A percentile compares a stretch with the other conserved stretches of the same genome.
Evolutionary conservation across 768 basidiomycete genomes (phyloP).

Genomic region (Podaxis sp.): DNA sequence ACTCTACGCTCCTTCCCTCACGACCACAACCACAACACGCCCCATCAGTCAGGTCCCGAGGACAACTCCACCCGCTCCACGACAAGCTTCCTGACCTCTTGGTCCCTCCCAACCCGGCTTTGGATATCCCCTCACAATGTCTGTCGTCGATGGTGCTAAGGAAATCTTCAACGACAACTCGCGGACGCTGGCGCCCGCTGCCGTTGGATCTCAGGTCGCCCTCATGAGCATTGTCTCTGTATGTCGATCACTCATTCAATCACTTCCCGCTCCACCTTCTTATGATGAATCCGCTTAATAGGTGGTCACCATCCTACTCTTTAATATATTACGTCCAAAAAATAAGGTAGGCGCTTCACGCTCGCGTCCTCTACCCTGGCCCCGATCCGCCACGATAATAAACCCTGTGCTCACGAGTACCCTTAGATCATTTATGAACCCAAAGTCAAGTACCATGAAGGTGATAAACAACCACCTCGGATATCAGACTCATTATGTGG

Average conservation of each 20-base stretch:
- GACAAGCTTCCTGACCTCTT: background rate
- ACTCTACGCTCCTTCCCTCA: conserved; percentile 7
- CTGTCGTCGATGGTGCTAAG: conserved; percentile 34
- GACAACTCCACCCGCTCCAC: conserved; percentile 8
- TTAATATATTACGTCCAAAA: conserved; percentile 82
- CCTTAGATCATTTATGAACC: conserved; percentile 85
- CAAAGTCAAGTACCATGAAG: conserved; percentile 88
- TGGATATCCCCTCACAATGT: conserved; percentile 24
- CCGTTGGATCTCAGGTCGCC: conserved; percentile 75
- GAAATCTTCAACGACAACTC: conserved; percentile 41
- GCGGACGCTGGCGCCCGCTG: conserved; percentile 75
- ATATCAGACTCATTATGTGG: conserved; percentile 83
- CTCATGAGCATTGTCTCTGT: conserved; percentile 76
- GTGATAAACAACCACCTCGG: conserved; percentile 72
- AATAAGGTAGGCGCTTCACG: conserved; percentile 61
- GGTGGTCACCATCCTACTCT: conserved; percentile 67
- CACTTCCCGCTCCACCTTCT: background rate
- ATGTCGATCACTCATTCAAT: conserved; percentile 25
- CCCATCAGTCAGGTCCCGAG: background rate
- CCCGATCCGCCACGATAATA: too few relatives aligned
- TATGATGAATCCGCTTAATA: conserved; percentile 23
- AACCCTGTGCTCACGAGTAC: background rate
- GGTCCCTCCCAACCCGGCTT: conserved; percentile 1
- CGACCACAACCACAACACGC: background rate
- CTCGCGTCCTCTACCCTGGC: background rate